phyloP scores from a whole-genome alignment of 495 filamentous ascomycete species.

The Annulohypoxylon nitens region DNA sequence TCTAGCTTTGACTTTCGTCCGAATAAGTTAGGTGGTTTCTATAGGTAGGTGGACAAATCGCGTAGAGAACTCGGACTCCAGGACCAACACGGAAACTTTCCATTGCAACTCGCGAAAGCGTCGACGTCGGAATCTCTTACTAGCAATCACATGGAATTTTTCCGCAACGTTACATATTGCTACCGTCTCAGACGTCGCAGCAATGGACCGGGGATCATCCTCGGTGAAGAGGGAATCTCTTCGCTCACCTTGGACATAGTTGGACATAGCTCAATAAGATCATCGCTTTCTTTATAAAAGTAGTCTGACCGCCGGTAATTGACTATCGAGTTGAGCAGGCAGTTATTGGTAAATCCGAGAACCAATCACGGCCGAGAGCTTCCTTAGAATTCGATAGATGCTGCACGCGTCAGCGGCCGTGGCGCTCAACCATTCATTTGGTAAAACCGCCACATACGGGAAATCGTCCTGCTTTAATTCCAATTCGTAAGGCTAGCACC shows the following conservation, averaged over 20 bases:
- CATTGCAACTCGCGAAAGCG: constrained; percentile 20
- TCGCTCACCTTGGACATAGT: constrained; percentile 29
- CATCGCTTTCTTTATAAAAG: neutral
- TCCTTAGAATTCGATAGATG: constrained; percentile 21
- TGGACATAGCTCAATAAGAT: constrained; percentile 22
- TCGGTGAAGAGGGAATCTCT: constrained; percentile 22
- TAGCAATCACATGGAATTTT: constrained; percentile 33
- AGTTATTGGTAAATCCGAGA: constrained; percentile 13
- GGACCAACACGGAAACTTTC: constrained; percentile 26
- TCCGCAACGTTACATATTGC: constrained; percentile 37
- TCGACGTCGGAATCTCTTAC: constrained; percentile 24
- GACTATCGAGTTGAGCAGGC: constrained; percentile 31
- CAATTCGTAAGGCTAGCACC: constrained; percentile 40
- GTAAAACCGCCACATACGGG: constrained; percentile 31
- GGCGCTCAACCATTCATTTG: constrained; percentile 42
- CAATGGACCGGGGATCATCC: constrained; percentile 20
- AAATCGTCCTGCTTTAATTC: constrained; percentile 14
- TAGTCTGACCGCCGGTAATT: constrained; percentile 13
- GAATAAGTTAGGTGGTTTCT: constrained; percentile 11
- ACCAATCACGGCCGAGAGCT: constrained; percentile 29
- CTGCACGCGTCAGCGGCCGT: constrained; percentile 38
- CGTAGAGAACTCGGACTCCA: constrained; percentile 4
- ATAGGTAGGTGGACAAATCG: neutral
- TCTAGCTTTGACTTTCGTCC: constrained; percentile 21
- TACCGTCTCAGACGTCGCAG: constrained; percentile 34